Evolutionary conservation across 495 filamentous ascomycete species (phyloP), one percentile per base, ranked within the genome.

Genomic region (Hypomontagnella monticulosa): DNA sequence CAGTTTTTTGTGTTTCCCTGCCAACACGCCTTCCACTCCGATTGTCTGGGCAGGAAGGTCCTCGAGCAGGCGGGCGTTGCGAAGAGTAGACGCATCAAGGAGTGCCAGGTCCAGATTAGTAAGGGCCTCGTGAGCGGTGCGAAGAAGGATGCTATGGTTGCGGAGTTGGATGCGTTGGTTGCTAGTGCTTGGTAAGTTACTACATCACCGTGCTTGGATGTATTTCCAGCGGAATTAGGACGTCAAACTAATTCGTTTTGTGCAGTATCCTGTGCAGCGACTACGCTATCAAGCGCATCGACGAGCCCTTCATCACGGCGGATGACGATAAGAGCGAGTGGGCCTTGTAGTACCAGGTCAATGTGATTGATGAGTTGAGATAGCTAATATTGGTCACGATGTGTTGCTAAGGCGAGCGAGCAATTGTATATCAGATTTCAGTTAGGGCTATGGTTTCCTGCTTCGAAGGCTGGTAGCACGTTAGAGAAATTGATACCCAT

Each of bases 1-100:
- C 92, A 96, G 73, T 99, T 98, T 78, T 99, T 97, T 62, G 95
- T 98, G 9, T 99, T 98, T 72, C 93, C 95, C 0, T 99, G 95
- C 75, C 95, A 97, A 80, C 95, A 99, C 76, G 93, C 93, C 15
- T 98, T 97, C 67, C 95, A 99, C 73, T 91, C 89, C 60, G 95
- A 98, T 69, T 99, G 96, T 73, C 75, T 98, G 15, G 93, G 90
- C 0, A 86, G 84, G 67, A 89, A 90, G 67, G 93, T 98, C 0
- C 79, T 97, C 43, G 91, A 93, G 62, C 82, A 87, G 63, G 87
- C 87, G 0, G 85, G 87, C 2, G 81, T 90, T 20, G 90, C 85
- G 19, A 94, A 90, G 81, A 88, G 87, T 33, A 86, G 87, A 76
- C 83, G 91, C 69, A 96, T 99, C 49, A 84, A 85, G 36, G 95